A percentile compares a stretch with the other conserved stretches of the same genome.
Conservation (phyloP, 768 basidiomycete species). For the Rhizopogon vesiculosus region DNA sequence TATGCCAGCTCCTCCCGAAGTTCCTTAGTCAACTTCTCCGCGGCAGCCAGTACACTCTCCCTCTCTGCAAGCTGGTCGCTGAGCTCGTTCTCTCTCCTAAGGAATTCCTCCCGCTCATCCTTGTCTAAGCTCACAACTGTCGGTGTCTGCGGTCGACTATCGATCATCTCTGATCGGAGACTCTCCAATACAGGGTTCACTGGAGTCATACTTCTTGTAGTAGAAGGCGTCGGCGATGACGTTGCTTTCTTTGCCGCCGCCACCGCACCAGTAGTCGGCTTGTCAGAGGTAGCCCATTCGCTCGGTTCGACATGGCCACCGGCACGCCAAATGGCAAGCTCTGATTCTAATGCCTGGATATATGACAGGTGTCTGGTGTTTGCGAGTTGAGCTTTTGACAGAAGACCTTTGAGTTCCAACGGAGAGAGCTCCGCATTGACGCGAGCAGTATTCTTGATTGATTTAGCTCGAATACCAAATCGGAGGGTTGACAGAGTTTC, state of each 20-base stretch:
- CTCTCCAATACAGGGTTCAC: conserved; percentile 71
- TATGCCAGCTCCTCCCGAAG: conserved; percentile 84
- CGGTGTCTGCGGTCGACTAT: conserved; percentile 90
- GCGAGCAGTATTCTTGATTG: conserved; percentile 99
- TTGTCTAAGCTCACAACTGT: conserved; percentile 85
- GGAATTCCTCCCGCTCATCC: conserved; percentile 96
- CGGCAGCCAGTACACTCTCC: conserved; percentile 74
- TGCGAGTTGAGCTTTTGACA: conserved; percentile 85
- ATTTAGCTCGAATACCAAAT: conserved; percentile 99
- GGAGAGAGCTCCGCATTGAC: conserved; percentile 98
- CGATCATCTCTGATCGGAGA: conserved; percentile 56
- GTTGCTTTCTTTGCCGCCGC: conserved; percentile 42
- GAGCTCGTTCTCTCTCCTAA: conserved; percentile 94
- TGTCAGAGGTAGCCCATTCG: conserved; percentile 76
- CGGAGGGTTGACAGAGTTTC: conserved; percentile 97
- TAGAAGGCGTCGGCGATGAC: conserved; percentile 62
- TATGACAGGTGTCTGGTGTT: conserved; percentile 82
- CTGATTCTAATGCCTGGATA: conserved; percentile 86
- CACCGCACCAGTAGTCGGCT: conserved; percentile 39
- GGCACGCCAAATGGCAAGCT: conserved; percentile 83
- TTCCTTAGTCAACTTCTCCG: conserved; percentile 85
- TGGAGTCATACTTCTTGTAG: conserved; percentile 68
- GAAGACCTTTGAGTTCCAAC: conserved; percentile 87
- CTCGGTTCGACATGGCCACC: conserved; percentile 81
- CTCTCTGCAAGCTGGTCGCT: conserved; percentile 90